Evolutionary conservation across 148 eudicot genomes (phyloP).

Genomic region (Bassia scoparia): DNA sequence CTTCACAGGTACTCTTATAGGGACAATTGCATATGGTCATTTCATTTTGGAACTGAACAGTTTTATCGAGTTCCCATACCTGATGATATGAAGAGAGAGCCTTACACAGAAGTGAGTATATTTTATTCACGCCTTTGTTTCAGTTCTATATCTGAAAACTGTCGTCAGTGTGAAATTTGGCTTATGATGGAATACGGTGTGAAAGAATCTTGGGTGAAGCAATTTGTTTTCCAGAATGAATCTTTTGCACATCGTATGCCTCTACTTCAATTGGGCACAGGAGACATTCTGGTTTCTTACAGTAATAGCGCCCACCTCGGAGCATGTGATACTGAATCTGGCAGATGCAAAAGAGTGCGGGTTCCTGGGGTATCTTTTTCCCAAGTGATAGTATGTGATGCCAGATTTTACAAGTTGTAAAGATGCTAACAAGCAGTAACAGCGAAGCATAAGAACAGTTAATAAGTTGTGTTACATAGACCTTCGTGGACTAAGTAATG

Average conservation of each 20-base stretch:
- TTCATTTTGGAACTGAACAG: slow-evolving; percentile 3
- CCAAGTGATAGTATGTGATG: neutral
- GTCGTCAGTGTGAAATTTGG: slow-evolving; percentile 3
- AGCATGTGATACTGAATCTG: neutral
- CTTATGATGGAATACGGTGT: slow-evolving; percentile 1
- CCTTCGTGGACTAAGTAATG: neutral
- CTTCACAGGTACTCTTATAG: slow-evolving; percentile 12
- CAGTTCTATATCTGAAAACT: neutral
- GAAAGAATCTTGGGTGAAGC: slow-evolving; percentile 17
- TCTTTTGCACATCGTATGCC: neutral
- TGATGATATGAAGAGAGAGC: neutral
- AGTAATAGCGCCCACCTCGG: neutral
- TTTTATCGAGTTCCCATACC: neutral
- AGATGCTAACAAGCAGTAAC: neutral
- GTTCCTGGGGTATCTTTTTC: neutral
- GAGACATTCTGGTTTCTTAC: neutral
- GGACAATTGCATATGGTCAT: slow-evolving; percentile 8
- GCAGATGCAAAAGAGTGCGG: neutral
- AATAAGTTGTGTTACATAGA: neutral
- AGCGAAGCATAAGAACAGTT: neutral
- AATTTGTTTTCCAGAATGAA: neutral
- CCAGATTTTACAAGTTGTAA: neutral
- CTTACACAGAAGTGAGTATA: neutral
- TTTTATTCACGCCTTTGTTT: slow-evolving; percentile 5
- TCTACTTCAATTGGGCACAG: neutral